These are phyloP conservation scores for Dipodascus geniculatus DNA, from an alignment of 805 yeast species.

Conservation along the genomic window DNA sequence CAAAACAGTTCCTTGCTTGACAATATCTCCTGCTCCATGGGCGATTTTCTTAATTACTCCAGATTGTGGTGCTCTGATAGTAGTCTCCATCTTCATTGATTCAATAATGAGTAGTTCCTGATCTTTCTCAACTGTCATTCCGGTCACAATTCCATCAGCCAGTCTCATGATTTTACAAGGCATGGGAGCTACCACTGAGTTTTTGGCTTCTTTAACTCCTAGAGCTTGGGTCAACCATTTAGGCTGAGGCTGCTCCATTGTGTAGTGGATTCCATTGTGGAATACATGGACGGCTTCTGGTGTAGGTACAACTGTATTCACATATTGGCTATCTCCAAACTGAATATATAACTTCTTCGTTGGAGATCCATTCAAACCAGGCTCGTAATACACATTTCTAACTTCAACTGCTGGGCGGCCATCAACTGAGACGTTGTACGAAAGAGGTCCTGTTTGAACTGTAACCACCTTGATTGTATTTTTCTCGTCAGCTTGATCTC, in stretches of 20 bases:
- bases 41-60: slow-evolving; percentile 20
- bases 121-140: slow-evolving; percentile 20
- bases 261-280: slow-evolving; percentile 20
- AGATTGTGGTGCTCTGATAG: slow-evolving; percentile 21
- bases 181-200: slow-evolving; percentile 23
- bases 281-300: slow-evolving; percentile 18
- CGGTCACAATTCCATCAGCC: slow-evolving; percentile 13
- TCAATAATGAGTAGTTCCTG: slow-evolving; percentile 21
- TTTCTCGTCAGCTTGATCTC: slow-evolving; percentile 3
- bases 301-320: slow-evolving; percentile 16
- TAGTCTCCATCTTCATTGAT: slow-evolving; percentile 26
- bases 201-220: slow-evolving; percentile 13
- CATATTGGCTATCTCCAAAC: slow-evolving; percentile 14
- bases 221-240: slow-evolving; percentile 21
- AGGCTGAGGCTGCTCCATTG: slow-evolving; percentile 17
- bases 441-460: background rate
- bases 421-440: background rate
- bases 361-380: background rate
- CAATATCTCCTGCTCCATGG: slow-evolving; percentile 20
- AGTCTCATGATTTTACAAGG: slow-evolving; percentile 23
- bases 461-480: background rate
- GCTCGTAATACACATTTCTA: background rate
- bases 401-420: background rate
- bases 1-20: slow-evolving; percentile 22
- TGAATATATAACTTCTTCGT: slow-evolving; percentile 11